phyloP scores from a whole-genome alignment of 768 basidiomycete genomes.

The Lyophyllum semitale region DNA sequence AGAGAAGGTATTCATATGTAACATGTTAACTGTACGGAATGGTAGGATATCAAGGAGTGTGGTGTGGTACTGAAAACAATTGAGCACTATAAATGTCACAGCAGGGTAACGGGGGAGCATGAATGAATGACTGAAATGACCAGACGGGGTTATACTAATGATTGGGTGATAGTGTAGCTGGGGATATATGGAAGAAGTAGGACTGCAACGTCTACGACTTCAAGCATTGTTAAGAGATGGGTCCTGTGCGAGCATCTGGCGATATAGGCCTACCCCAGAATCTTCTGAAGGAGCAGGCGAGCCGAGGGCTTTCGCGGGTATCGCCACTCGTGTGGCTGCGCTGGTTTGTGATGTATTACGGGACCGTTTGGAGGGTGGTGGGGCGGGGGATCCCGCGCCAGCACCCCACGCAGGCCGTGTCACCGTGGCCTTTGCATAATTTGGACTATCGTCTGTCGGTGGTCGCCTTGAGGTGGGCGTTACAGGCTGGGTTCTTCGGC shows the following conservation, averaged over 20 bases:
- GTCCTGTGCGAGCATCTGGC: conserved; percentile 78
- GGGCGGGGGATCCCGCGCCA: conserved; percentile 50
- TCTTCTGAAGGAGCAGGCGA: conserved; percentile 82
- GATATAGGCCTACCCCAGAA: conserved; percentile 83
- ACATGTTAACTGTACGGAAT: conserved; percentile 13
- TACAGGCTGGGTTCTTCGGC: conserved; percentile 57
- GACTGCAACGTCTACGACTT: conserved; percentile 24
- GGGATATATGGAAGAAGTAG: conserved; percentile 21
- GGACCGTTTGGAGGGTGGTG: conserved; percentile 53
- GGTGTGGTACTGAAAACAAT: conserved; percentile 15
- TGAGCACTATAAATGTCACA: conserved; percentile 18
- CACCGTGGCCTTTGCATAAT: conserved; percentile 69
- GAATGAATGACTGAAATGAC: conserved; percentile 17
- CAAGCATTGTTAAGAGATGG: conserved; percentile 57
- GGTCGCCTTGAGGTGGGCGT: conserved; percentile 46
- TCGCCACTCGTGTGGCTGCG: conserved; percentile 47
- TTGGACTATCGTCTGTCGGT: conserved; percentile 63
- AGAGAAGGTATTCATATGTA: conserved; percentile 18
- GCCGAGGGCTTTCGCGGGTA: conserved; percentile 45
- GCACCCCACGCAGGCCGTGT: conserved; percentile 77
- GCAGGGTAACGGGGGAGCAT: conserved; percentile 11
- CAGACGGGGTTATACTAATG: conserved; percentile 17
- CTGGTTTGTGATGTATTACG: conserved; percentile 78
- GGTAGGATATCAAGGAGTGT: conserved; percentile 20
- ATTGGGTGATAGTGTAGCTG: conserved; percentile 20